These are phyloP conservation scores for Amylostereum areolatum DNA, from an alignment of 1,284 basidiomycete genomes.

Conservation along the genomic window DNA sequence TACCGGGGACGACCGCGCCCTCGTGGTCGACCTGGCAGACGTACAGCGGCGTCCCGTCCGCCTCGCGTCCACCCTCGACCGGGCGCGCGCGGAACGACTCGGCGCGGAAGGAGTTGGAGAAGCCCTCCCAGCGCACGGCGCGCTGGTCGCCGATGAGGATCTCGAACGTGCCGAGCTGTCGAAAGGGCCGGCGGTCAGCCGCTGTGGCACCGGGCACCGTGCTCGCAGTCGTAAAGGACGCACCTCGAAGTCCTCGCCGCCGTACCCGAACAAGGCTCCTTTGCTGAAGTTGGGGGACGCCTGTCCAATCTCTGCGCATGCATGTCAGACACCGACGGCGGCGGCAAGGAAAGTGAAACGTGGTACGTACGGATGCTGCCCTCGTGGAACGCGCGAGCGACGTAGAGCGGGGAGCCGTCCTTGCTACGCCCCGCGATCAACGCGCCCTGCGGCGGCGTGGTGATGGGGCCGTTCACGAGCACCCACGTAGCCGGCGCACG, in stretches of 20 bases:
- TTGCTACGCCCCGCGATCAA: constrained; percentile 49
- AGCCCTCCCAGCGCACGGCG: constrained; percentile 53
- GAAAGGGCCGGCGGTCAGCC: neutral
- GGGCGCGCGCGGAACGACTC: constrained; percentile 38
- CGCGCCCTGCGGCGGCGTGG: constrained; percentile 37
- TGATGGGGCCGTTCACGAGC: constrained; percentile 48
- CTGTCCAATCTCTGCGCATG: constrained; percentile 55
- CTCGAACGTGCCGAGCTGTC: constrained; percentile 53
- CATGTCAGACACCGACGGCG: constrained; percentile 6
- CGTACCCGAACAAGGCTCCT: constrained; percentile 51
- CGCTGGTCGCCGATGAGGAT: constrained; percentile 59
- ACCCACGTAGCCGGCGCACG: constrained; percentile 54
- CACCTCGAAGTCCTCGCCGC: constrained; percentile 1
- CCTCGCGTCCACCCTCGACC: constrained; percentile 64
- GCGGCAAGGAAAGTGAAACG: neutral
- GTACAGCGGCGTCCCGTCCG: constrained; percentile 53
- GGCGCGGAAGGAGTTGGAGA: constrained; percentile 39
- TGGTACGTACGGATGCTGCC: constrained; percentile 50
- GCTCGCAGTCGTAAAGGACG: neutral
- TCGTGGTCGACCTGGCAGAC: constrained; percentile 53
- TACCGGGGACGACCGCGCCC: constrained; percentile 54
- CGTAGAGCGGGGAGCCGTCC: constrained; percentile 45
- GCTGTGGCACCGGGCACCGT: no score
- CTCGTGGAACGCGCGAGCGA: constrained; percentile 56
- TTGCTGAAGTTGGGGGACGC: constrained; percentile 48